Evolutionary conservation across 192 early-diverging fungal species (phyloP).

Genomic region (Pilobolus umbonatus): DNA sequence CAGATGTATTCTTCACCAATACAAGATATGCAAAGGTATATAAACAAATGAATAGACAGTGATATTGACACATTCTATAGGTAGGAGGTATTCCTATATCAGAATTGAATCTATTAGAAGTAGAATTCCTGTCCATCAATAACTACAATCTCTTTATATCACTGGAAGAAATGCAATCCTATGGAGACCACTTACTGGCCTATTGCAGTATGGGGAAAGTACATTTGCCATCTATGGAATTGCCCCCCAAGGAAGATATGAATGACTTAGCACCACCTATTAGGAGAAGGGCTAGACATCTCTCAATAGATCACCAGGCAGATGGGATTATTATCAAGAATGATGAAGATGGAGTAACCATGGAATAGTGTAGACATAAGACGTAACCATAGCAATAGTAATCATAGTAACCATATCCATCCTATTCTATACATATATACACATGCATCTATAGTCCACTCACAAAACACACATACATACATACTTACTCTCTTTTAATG

Average conservation of each 20-base stretch:
- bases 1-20: slow-evolving; percentile 93
- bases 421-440: too few relatives aligned
- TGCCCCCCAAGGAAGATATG: not conserved
- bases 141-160: slow-evolving; percentile 77
- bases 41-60: not conserved
- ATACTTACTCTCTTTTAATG: not conserved
- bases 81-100: slow-evolving; percentile 82
- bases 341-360: too few relatives aligned
- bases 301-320: slow-evolving; percentile 9
- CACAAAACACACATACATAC: too few relatives aligned
- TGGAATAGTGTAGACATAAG: not conserved
- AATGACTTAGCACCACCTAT: slow-evolving; percentile 1
- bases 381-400: not conserved
- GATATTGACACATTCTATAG: slow-evolving; percentile 14
- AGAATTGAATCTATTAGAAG: slow-evolving; percentile 84
- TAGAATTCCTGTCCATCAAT: slow-evolving; percentile 78
- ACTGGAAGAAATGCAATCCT: slow-evolving; percentile 73
- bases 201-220: slow-evolving; percentile 45
- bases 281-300: slow-evolving; percentile 5
- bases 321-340: too few relatives aligned
- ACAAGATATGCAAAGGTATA: slow-evolving; percentile 76
- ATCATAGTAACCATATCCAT: not conserved
- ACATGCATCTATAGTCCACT: too few relatives aligned
- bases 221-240: too few relatives aligned
- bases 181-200: slow-evolving; percentile 66